Evolutionary conservation across 202 grass and related monocot species (phyloP).

Genomic region (Elaeis oleifera): DNA sequence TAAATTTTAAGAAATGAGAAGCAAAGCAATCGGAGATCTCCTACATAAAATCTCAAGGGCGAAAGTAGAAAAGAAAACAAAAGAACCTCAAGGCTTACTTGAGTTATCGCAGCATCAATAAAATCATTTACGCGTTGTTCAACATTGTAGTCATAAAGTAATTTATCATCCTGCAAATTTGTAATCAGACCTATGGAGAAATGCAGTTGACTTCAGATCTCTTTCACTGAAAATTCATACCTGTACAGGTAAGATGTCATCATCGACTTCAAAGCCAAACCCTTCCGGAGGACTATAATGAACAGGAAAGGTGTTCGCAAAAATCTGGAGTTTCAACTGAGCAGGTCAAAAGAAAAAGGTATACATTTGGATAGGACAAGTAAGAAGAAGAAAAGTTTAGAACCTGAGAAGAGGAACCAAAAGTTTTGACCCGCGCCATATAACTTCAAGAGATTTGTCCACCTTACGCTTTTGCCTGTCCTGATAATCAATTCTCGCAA

Average conservation of each 20-base stretch:
- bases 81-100: slow-evolving; percentile 36
- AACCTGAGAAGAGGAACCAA: slow-evolving; percentile 88
- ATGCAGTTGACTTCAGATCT: slow-evolving; percentile 4
- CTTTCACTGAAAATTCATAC: slow-evolving; percentile 25
- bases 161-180: slow-evolving; percentile 56
- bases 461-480: slow-evolving; percentile 61
- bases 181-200: slow-evolving; percentile 15
- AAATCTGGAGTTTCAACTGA: slow-evolving; percentile 56
- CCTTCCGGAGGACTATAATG: slow-evolving; percentile 82
- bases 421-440: slow-evolving; percentile 86
- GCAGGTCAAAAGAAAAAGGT: not conserved
- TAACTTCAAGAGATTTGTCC: slow-evolving; percentile 75
- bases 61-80: not conserved
- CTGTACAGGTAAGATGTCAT: slow-evolving; percentile 65
- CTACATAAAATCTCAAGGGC: too few relatives aligned
- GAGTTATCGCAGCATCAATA: slow-evolving; percentile 63
- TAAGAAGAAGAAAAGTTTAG: slow-evolving; percentile 2
- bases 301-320: slow-evolving; percentile 80
- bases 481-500: slow-evolving; percentile 98
- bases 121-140: slow-evolving; percentile 82
- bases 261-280: slow-evolving; percentile 67
- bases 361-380: not conserved
- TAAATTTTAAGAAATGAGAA: too few relatives aligned
- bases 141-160: slow-evolving; percentile 80
- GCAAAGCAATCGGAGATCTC: not conserved